These are phyloP conservation scores for Perilla frutescens DNA, from an alignment of 257 asterid genomes.

Conservation along the genomic window DNA sequence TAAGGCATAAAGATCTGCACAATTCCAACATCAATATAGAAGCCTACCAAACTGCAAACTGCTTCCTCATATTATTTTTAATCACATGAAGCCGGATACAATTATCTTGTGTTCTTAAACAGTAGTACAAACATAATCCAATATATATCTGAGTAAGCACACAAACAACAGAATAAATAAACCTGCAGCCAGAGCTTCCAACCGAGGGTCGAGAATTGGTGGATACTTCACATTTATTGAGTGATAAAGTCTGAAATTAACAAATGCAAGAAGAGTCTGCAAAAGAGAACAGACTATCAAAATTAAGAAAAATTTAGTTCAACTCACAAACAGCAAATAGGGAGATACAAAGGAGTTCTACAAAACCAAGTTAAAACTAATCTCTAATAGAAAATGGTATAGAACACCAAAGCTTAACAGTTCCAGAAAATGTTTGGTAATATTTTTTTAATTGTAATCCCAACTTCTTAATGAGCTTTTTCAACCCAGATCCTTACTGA, in stretches of 20 bases:
- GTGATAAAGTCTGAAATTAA: constrained; percentile 73
- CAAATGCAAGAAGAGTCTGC: constrained; percentile 88
- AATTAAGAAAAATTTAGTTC: constrained; percentile 1
- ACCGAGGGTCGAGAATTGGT: constrained; percentile 86
- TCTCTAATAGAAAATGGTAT: neutral
- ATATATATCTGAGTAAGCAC: neutral
- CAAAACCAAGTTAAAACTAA: neutral
- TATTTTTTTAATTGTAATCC: neutral
- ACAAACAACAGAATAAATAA: constrained; percentile 22
- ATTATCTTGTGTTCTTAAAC: neutral
- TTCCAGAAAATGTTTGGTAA: neutral
- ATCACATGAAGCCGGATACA: neutral
- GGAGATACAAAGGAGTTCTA: neutral
- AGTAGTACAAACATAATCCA: neutral
- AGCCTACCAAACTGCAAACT: neutral
- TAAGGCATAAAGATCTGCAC: constrained; percentile 91
- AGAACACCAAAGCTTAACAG: neutral
- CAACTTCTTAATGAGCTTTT: constrained; percentile 8
- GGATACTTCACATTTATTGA: constrained; percentile 83
- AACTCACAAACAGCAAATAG: neutral
- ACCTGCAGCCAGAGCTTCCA: constrained; percentile 96
- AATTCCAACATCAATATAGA: constrained; percentile 31
- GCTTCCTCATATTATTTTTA: constrained; percentile 1
- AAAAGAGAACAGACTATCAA: constrained; percentile 33
- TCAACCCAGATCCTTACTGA: neutral